A percentile compares a stretch with the other conserved stretches of the same genome.
These are phyloP conservation scores for Amphirosellinia nigrospora DNA, from an alignment of 495 filamentous ascomycete genomes.

Conservation along the genomic window DNA sequence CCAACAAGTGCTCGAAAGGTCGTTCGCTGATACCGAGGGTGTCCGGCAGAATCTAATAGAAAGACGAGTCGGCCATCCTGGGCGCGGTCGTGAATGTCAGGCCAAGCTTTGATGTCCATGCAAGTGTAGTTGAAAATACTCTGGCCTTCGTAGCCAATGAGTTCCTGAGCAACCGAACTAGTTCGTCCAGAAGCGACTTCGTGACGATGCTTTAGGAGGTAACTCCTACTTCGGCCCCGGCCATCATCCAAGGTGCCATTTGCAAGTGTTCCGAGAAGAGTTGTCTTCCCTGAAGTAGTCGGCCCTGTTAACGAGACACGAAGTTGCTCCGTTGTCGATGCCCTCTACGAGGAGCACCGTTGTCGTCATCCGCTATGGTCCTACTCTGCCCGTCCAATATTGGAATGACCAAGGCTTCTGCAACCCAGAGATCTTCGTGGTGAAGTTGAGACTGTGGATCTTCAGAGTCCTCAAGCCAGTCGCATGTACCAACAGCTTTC, in stretches of 20 bases:
- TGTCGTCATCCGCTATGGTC: constrained; percentile 20
- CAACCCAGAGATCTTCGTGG: constrained; percentile 77
- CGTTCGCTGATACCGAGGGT: constrained; percentile 84
- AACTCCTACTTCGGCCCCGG: constrained; percentile 83
- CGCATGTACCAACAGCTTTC: constrained; percentile 85
- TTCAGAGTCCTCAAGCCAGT: constrained; percentile 65
- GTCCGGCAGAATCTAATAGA: constrained; percentile 88
- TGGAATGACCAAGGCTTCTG: constrained; percentile 69
- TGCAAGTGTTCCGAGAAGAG: constrained; percentile 84
- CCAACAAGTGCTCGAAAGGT: constrained; percentile 87
- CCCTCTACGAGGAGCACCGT: constrained; percentile 35
- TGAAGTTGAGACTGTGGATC: constrained; percentile 28
- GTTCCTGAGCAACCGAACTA: constrained; percentile 89
- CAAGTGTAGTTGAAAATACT: constrained; percentile 85
- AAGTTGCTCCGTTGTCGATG: constrained; percentile 70
- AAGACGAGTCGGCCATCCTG: constrained; percentile 79
- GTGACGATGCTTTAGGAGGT: constrained; percentile 90
- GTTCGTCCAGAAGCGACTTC: constrained; percentile 91
- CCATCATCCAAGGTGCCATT: constrained; percentile 91
- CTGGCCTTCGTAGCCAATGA: constrained; percentile 78
- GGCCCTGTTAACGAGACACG: constrained; percentile 90
- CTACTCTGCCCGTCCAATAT: constrained; percentile 37
- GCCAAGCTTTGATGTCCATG: constrained; percentile 89
- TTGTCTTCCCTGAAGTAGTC: constrained; percentile 93
- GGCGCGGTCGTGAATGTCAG: constrained; percentile 85